Evolutionary conservation across 1,139 yeast genomes (phyloP).

Genomic region (Debaryomyces sp.): DNA sequence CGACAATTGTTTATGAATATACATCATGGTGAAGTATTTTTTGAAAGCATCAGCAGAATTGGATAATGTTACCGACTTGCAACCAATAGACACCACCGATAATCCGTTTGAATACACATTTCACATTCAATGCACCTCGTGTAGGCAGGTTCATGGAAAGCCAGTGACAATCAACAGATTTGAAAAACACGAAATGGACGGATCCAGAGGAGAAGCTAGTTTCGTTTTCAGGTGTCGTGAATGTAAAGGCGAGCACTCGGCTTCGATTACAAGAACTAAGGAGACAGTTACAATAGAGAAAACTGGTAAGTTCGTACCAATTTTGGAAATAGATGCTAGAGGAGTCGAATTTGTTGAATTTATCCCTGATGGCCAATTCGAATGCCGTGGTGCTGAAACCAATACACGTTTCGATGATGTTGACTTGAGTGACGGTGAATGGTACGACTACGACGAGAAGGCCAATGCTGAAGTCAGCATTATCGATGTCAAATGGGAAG

Average conservation of each 20-base stretch:
- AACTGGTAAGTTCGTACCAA: conserved; percentile 35
- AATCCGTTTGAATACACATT: conserved; percentile 77
- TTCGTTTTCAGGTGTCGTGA: conserved; percentile 76
- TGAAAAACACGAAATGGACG: conserved; percentile 62
- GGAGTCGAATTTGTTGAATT: conserved; percentile 78
- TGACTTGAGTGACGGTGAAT: conserved; percentile 79
- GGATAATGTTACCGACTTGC: conserved; percentile 62
- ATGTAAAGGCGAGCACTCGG: conserved; percentile 54
- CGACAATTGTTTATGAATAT: neutral
- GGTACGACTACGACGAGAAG: conserved; percentile 95
- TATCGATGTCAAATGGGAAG: conserved; percentile 71
- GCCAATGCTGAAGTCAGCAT: conserved; percentile 81
- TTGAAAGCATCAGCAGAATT: conserved; percentile 64
- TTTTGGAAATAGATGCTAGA: conserved; percentile 79
- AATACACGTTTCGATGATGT: conserved; percentile 60
- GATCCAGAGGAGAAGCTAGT: conserved; percentile 82
- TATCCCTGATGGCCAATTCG: conserved; percentile 68
- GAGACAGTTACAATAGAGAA: conserved; percentile 30
- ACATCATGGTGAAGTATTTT: conserved; percentile 41
- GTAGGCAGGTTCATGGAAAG: conserved; percentile 78
- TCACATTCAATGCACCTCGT: conserved; percentile 71
- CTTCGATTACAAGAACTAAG: conserved; percentile 39
- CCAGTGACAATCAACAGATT: conserved; percentile 70
- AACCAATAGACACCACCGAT: conserved; percentile 61
- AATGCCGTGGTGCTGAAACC: conserved; percentile 58